These are phyloP conservation scores for Penicillium thymicola DNA, from an alignment of 2,329 filamentous ascomycete species.

Conservation along the genomic window DNA sequence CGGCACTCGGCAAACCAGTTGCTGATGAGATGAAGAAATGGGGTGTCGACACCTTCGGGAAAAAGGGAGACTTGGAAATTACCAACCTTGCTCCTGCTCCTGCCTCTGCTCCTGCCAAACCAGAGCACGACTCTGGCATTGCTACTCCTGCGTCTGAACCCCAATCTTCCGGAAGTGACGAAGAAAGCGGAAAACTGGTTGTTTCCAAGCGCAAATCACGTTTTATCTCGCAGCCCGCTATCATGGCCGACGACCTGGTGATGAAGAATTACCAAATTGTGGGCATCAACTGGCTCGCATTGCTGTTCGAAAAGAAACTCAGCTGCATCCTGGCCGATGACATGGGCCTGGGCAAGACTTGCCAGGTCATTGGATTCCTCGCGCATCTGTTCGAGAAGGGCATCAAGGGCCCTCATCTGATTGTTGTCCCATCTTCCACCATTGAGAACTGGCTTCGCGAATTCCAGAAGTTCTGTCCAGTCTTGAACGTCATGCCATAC, in stretches of 20 bases:
- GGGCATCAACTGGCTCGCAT: constrained; percentile 87
- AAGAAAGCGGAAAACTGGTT: constrained; percentile 36
- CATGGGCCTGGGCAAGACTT: constrained; percentile 95
- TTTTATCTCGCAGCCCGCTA: constrained; percentile 65
- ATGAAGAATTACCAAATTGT: constrained; percentile 95
- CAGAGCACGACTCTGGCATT: constrained; percentile 62
- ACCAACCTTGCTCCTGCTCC: constrained; percentile 48
- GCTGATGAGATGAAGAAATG: constrained; percentile 63
- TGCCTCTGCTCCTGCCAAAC: constrained; percentile 30
- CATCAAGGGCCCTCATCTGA: constrained; percentile 69
- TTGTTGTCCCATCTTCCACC: constrained; percentile 90
- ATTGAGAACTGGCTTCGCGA: constrained; percentile 94
- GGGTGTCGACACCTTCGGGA: constrained; percentile 64
- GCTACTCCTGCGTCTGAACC: constrained; percentile 56
- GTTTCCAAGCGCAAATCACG: constrained; percentile 35
- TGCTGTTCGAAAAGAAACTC: constrained; percentile 74
- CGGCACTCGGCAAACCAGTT: constrained; percentile 66
- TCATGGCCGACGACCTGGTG: constrained; percentile 71
- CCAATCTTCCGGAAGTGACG: constrained; percentile 33
- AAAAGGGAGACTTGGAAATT: constrained; percentile 61
- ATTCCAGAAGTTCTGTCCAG: constrained; percentile 81
- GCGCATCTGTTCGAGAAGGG: constrained; percentile 73
- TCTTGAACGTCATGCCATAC: constrained; percentile 68
- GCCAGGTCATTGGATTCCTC: constrained; percentile 89
- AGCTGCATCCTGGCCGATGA: constrained; percentile 95